A percentile compares a stretch with the other conserved stretches of the same genome.
Evolutionary conservation across 1,139 yeast genomes (phyloP).

Genomic region (Kurtzmaniella quercitrusa): DNA sequence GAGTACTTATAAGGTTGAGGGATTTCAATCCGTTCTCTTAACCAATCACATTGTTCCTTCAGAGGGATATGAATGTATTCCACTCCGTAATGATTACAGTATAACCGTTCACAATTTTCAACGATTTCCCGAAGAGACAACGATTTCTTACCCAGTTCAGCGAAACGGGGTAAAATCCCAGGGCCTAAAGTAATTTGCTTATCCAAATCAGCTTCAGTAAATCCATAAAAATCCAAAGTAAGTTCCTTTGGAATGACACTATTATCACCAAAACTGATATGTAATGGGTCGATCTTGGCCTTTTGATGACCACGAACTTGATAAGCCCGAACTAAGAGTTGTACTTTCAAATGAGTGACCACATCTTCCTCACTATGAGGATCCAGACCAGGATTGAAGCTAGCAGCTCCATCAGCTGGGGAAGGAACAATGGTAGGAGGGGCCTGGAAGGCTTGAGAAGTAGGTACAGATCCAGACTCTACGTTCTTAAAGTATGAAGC

Average conservation of each 20-base stretch:
- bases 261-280: conserved; percentile 77
- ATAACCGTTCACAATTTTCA: conserved; percentile 72
- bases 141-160: conserved; percentile 59
- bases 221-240: conserved; percentile 87
- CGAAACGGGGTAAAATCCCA: conserved; percentile 93
- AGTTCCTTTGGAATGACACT: conserved; percentile 71
- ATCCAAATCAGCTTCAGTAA: conserved; percentile 79
- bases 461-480: conserved; percentile 63
- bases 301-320: conserved; percentile 98
- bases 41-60: conserved; percentile 95
- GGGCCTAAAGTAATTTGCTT: conserved; percentile 91
- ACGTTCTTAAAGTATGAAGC: conserved; percentile 91
- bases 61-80: conserved; percentile 97
- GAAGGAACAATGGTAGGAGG: conserved; percentile 85
- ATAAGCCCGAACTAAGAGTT: conserved; percentile 93
- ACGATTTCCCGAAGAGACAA: conserved; percentile 76
- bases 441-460: conserved; percentile 76
- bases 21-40: conserved; percentile 92
- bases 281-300: conserved; percentile 93
- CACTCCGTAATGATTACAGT: conserved; percentile 86
- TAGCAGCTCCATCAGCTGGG: conserved; percentile 70
- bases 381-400: conserved; percentile 47
- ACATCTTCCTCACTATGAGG: conserved; percentile 60
- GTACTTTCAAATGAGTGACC: conserved; percentile 88
- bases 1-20: conserved; percentile 83